These are phyloP conservation scores for Heritiera littoralis DNA, from an alignment of 345 rosid species.

Conservation along the genomic window DNA sequence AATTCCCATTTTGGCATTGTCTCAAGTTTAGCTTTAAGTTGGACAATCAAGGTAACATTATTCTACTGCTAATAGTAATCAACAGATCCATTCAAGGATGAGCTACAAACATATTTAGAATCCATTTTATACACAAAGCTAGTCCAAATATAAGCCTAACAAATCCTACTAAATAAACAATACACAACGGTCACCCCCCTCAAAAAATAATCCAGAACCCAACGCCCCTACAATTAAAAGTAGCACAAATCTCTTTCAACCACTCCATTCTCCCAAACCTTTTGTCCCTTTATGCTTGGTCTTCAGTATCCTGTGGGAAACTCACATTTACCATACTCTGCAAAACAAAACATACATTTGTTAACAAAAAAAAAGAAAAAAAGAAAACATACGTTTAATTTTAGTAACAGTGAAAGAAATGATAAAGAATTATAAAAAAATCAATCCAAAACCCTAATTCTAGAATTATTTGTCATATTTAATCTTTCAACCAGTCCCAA, in stretches of 20 bases:
- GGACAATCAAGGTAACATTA: neutral
- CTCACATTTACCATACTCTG: slow-evolving; percentile 65
- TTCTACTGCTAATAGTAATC: neutral
- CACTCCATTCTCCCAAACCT: neutral
- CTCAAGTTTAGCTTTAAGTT: neutral
- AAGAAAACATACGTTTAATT: no score
- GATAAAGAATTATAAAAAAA: no score
- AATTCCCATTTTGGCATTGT: neutral
- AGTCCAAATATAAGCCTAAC: neutral
- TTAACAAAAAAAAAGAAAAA: no score
- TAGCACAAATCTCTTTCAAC: neutral
- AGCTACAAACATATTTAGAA: neutral
- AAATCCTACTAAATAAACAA: neutral
- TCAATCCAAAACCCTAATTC: no score
- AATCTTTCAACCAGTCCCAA: neutral
- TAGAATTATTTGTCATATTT: no score
- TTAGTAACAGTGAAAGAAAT: no score
- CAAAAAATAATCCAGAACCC: neutral
- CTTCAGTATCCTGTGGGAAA: slow-evolving; percentile 63
- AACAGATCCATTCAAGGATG: neutral
- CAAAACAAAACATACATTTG: slow-evolving; percentile 13
- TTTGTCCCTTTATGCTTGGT: neutral
- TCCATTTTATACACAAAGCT: slow-evolving; percentile 11
- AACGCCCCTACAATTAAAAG: neutral
- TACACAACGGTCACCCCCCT: neutral